Conservation (phyloP, 2,329 filamentous ascomycete genomes). For the Ustilaginoidea virens region DNA sequence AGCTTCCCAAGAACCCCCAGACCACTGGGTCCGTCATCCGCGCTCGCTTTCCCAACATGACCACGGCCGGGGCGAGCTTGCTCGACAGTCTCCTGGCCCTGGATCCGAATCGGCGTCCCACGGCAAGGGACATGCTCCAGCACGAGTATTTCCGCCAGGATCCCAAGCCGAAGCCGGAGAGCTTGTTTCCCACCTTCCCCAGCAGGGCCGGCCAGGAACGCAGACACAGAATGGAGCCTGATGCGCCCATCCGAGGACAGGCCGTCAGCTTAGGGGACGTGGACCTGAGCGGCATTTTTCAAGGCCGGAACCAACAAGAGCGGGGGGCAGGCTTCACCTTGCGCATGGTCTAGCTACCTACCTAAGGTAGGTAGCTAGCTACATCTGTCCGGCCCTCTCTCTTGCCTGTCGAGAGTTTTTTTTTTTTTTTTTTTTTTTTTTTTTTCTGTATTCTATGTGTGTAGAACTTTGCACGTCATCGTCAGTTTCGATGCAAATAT, state of each 20-base stretch:
- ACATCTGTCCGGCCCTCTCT: not conserved
- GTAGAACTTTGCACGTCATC: not conserved
- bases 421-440: not conserved
- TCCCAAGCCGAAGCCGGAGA: constrained; percentile 75
- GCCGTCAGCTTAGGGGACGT: constrained; percentile 37
- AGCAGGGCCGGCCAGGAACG: constrained; percentile 89
- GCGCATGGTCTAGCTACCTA: constrained; percentile 34
- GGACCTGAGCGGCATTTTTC: constrained; percentile 60
- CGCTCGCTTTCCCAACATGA: constrained; percentile 68
- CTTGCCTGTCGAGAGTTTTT: not conserved
- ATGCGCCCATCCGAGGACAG: constrained; percentile 68
- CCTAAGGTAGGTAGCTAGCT: too few relatives aligned
- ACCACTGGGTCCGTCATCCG: constrained; percentile 43
- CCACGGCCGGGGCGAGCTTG: constrained; percentile 54
- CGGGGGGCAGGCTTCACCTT: constrained; percentile 50
- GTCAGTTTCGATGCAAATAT: too few relatives aligned
- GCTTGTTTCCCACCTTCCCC: constrained; percentile 94
- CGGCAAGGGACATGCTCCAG: constrained; percentile 56
- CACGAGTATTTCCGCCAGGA: constrained; percentile 83
- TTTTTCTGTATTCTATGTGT: not conserved
- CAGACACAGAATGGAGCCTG: constrained; percentile 54
- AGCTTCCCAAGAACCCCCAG: constrained; percentile 39
- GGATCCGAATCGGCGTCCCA: constrained; percentile 57
- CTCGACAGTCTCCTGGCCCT: constrained; percentile 56
- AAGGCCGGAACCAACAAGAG: constrained; percentile 48